Base-by-base conservation (phyloP, 805 yeast species). In the Hanseniaspora thailandica region DNA sequence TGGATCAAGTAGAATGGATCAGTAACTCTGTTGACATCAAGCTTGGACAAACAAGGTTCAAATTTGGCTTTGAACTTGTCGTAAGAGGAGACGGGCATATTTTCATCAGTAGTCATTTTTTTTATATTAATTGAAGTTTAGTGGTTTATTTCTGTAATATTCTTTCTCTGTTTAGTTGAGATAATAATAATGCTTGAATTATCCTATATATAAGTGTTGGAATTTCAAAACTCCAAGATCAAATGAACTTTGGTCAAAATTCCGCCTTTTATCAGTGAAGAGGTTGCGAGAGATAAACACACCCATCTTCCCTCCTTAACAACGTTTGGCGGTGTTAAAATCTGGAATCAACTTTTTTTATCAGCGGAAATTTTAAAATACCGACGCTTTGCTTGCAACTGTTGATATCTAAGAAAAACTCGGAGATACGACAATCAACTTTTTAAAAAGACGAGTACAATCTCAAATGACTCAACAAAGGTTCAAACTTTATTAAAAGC, bases 1-100 rank as follows among this genome's bases (percentile, higher is more conserved):
- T 58, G 57, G 25, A 58, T 48, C 13, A 54, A 8, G 17, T 47
- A 54, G n/a, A 54, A 54, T 8, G 44, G 52, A 36, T 54, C 26
- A n/a, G 20, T 15, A 10, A 46, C 36, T 44, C 53, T 54, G 19
- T 30, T 13, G 12, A 23, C 40, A 38, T 54, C 56, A 8, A 20
- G 30, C 15, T 43, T 53, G 4, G 52, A 45, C 5, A 53, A 19
- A 15, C 13, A 9, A 19, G 47, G 40, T 34, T 41, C 22, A 23
- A 13, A 52, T 5, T 40, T 17, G 13, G 47, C 43, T 41, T 52
- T 46, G 20, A 52, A 45, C 10, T 45, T 44, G 19, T 52, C 38
- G n/a, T 52, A 45, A 7, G 40, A 20, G 20, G 40, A 22, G 22
- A 25, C 10, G 15, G 35, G 22, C 1, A 23, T 12, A 5, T n/a